These are phyloP conservation scores for Coniochaeta sp. DNA, from an alignment of 2,329 filamentous ascomycete species.

Conservation along the genomic window DNA sequence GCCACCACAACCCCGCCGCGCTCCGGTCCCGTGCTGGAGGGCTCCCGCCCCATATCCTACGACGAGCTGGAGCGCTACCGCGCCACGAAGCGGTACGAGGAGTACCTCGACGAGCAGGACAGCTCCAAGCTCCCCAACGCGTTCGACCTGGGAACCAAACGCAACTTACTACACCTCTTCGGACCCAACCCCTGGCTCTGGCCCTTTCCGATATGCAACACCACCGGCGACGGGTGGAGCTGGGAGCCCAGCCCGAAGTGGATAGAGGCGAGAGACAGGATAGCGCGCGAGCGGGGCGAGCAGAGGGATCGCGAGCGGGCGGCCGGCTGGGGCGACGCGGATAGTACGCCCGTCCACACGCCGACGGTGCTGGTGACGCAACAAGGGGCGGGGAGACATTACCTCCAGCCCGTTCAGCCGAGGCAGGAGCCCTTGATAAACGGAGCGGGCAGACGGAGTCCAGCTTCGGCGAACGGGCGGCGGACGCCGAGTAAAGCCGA, in stretches of 20 bases:
- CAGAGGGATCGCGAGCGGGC: conserved; percentile 57
- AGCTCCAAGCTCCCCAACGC: conserved; percentile 83
- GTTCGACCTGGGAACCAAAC: conserved; percentile 80
- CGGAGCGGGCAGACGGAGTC: conserved; percentile 10
- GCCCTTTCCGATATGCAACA: conserved; percentile 75
- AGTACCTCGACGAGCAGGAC: conserved; percentile 86
- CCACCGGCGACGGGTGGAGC: conserved; percentile 84
- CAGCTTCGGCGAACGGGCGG: conserved; percentile 16
- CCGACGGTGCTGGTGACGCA: conserved; percentile 11
- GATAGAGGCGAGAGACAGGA: conserved; percentile 60
- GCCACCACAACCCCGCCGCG: neutral
- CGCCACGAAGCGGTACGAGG: conserved; percentile 48
- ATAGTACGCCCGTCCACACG: conserved; percentile 9
- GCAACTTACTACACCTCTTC: conserved; percentile 76
- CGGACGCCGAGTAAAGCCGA: conserved; percentile 49
- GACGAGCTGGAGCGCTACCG: conserved; percentile 49
- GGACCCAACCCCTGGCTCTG: conserved; percentile 68
- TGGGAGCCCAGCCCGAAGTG: conserved; percentile 85
- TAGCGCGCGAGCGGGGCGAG: conserved; percentile 49
- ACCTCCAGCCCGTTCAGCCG: conserved; percentile 12
- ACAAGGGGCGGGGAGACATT: conserved; percentile 25
- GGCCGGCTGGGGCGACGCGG: conserved; percentile 50
- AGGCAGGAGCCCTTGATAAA: conserved; percentile 4
- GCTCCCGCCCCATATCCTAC: conserved; percentile 42
- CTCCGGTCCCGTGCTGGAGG: conserved; percentile 15